Conservation (phyloP, 2,329 filamentous ascomycete genomes). For the Fusarium devonianum region DNA sequence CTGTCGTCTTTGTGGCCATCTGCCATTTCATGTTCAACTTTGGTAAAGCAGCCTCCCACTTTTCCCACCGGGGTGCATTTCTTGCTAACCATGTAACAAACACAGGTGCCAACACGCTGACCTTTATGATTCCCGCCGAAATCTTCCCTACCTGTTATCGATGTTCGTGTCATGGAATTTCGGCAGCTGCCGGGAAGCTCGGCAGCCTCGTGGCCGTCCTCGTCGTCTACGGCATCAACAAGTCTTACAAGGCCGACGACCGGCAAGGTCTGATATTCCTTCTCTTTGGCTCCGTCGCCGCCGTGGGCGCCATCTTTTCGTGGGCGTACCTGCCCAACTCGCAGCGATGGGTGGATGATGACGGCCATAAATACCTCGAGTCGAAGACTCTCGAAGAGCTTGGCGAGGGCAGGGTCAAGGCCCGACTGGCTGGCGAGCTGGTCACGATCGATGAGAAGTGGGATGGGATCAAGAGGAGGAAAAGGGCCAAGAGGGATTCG, state of each 20-base stretch:
- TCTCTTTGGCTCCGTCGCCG: constrained; percentile 59
- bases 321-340: constrained; percentile 61
- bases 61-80: background rate
- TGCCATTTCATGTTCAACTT: constrained; percentile 65
- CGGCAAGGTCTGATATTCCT: constrained; percentile 60
- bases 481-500: constrained; percentile 26
- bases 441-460: constrained; percentile 55
- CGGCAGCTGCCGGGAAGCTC: constrained; percentile 66
- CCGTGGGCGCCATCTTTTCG: constrained; percentile 57
- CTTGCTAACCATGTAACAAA: background rate
- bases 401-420: constrained; percentile 56
- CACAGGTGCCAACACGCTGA: constrained; percentile 65
- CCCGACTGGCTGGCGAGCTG: constrained; percentile 53
- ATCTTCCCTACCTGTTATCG: constrained; percentile 70
- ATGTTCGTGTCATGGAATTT: constrained; percentile 68
- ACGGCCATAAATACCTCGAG: constrained; percentile 50
- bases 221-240: constrained; percentile 59
- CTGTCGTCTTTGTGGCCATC: constrained; percentile 59
- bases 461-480: constrained; percentile 48
- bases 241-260: constrained; percentile 50
- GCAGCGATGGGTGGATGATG: constrained; percentile 51
- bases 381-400: constrained; percentile 59
- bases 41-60: constrained; percentile 49
- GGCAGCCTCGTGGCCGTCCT: constrained; percentile 62
- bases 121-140: constrained; percentile 70